Evolutionary conservation across 2,329 filamentous ascomycete species (phyloP).

Genomic region (Phaeosphaeriaceae sp.): DNA sequence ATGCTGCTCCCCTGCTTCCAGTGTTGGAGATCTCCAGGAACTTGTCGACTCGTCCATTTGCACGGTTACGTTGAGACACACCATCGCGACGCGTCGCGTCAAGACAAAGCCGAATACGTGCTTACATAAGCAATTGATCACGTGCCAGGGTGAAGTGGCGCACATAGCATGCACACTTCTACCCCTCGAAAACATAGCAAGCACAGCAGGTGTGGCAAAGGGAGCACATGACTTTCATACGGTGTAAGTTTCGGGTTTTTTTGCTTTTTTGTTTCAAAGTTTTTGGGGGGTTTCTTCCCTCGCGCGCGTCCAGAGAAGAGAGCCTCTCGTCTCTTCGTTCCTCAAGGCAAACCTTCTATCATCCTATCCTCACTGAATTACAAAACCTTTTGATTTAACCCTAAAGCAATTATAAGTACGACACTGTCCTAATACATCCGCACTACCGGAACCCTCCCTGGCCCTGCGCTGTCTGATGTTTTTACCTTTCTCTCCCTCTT

Average conservation of each 20-base stretch:
- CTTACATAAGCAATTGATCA: no score
- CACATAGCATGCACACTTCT: no score
- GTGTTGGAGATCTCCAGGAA: no score
- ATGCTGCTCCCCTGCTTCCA: no score
- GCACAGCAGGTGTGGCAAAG: background rate
- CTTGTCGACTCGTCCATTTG: no score
- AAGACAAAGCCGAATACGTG: no score
- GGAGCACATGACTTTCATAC: conserved; percentile 1
- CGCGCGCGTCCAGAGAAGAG: conserved; percentile 6
- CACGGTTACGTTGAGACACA: no score
- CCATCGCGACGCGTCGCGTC: no score
- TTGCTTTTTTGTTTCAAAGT: conserved; percentile 5
- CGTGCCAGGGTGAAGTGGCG: no score
- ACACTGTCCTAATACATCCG: background rate
- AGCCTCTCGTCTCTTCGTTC: conserved; percentile 6
- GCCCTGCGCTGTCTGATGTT: background rate
- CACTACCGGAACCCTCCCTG: background rate
- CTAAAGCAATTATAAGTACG: no score
- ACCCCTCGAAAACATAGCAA: no score
- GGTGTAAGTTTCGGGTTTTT: conserved; percentile 3
- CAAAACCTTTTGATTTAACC: background rate
- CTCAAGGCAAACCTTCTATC: conserved; percentile 4
- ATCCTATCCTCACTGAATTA: no score
- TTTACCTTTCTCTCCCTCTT: background rate
- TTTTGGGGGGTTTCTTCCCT: conserved; percentile 6